These are phyloP conservation scores for Fusarium sororula DNA, from an alignment of 2,329 filamentous ascomycete genomes.

Conservation along the genomic window DNA sequence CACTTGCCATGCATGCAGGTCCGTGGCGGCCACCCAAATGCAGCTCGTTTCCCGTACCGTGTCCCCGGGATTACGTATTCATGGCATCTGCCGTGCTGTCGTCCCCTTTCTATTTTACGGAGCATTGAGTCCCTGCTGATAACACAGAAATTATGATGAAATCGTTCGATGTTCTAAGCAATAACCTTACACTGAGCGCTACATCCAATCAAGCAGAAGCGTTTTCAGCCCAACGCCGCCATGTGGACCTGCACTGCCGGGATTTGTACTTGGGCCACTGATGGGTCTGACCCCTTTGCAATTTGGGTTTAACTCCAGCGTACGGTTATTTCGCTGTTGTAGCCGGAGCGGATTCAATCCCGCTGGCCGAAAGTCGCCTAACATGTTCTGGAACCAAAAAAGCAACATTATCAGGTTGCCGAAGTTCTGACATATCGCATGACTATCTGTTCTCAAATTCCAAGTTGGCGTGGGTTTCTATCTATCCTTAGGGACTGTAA, in stretches of 20 bases:
- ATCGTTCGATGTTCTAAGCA: not conserved
- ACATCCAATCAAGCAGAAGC: not conserved
- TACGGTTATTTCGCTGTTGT: not conserved
- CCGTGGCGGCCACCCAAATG: not conserved
- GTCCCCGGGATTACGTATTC: not conserved
- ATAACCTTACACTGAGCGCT: not conserved
- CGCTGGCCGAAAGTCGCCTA: not conserved
- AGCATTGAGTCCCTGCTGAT: not conserved
- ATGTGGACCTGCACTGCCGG: not conserved
- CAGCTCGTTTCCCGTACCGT: not conserved
- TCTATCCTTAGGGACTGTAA: not conserved
- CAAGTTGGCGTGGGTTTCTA: not conserved
- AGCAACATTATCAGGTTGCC: not conserved
- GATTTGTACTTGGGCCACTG: not conserved
- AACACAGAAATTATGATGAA: not conserved
- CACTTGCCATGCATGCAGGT: not conserved
- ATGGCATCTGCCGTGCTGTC: not conserved
- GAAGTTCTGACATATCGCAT: no score
- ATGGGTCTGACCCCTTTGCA: not conserved
- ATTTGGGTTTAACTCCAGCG: not conserved
- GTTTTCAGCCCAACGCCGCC: not conserved
- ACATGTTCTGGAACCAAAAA: not conserved
- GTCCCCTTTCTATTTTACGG: not conserved
- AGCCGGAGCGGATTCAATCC: not conserved
- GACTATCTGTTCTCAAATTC: rapidly evolving